Base-by-base conservation (phyloP, 1,284 basidiomycete species). In the Cryptococcus sp. region DNA sequence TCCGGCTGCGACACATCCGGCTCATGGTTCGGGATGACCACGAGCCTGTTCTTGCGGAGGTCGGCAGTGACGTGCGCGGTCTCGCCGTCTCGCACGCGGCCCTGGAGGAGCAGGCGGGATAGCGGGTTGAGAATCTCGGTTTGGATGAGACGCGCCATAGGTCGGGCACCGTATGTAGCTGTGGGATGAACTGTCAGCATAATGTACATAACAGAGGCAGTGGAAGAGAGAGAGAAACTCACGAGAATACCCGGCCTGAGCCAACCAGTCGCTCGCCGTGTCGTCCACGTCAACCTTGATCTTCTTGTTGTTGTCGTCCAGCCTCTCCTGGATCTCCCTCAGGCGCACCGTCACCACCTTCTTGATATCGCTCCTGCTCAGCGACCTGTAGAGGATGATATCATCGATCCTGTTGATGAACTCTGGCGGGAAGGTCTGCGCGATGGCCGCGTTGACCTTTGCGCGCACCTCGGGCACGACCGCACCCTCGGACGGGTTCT, bases 41-140 rank as follows among this genome's bases (percentile, higher is more conserved):
- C 77, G 42, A 98, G 77, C 35, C 87, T 84, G 77, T 98, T 97
- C 63, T 84, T 83, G 35, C 87, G 85, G 16, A 87, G 84, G 70
- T 98, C 92, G 63, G 92, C 93, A 33, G 83, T 82, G 53, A 98
- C 83, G 38, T 79, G 78, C 8, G 90, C 88, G 0, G 76, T 81
- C 76, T 96, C 92, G 38, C 87, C 87, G 59, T 98, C 92, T 48
- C 85, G 82, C 55, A 96, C 80, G 50, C 85, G 83, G 63, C 89
- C 91, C 39, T 89, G 87, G 47, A 98, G 84, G 49, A 98, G 83
- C 79, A 91, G 83, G 59, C 89, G 81, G 18, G 91, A 92, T 46
- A 98, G 80, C 9, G 95, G 95, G 76, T 96, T 94, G 66, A 98
- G 82, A 47, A 98, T 81, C 73, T 98, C 91, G 69, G 84, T 87